Conservation (phyloP, 306 rosid genomes). For the Alnus glutinosa region DNA sequence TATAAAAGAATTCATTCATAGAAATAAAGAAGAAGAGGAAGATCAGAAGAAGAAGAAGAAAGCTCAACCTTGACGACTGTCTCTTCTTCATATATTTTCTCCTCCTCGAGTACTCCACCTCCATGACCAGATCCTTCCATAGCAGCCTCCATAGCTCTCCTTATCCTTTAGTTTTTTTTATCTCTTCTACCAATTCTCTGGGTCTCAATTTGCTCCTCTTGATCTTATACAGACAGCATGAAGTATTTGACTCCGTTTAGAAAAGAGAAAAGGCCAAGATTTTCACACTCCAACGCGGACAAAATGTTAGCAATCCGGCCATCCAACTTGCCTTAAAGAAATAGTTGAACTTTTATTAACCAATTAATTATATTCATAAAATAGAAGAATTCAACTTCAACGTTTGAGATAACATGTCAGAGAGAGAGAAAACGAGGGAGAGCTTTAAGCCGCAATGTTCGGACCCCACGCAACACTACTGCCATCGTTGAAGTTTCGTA, state of each 20-base stretch:
- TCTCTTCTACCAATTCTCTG: neutral
- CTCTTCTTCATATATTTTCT: constrained; percentile 34
- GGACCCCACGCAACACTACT: constrained; percentile 35
- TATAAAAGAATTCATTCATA: too few species aligned
- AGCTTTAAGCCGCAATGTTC: constrained; percentile 54
- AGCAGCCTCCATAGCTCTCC: constrained; percentile 46
- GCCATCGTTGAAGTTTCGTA: constrained; percentile 70
- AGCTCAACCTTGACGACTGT: constrained; percentile 41
- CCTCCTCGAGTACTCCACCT: constrained; percentile 36
- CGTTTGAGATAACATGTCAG: constrained; percentile 38
- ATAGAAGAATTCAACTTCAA: constrained; percentile 79
- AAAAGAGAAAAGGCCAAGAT: constrained; percentile 12
- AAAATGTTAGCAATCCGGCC: constrained; percentile 34
- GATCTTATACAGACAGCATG: constrained; percentile 44
- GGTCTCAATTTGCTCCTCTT: neutral
- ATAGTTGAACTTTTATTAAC: neutral
- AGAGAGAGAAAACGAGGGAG: constrained; percentile 25
- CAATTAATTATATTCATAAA: neutral
- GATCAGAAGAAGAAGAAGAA: neutral
- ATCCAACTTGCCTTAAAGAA: constrained; percentile 34
- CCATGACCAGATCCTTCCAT: constrained; percentile 37
- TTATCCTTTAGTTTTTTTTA: neutral
- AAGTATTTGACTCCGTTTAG: constrained; percentile 54
- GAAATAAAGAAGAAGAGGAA: neutral
- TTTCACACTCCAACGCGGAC: constrained; percentile 27